A percentile compares a stretch with the other conserved stretches of the same genome.
phyloP scores from a whole-genome alignment of 331 rosid genomes.

The Prunus yedoensis region DNA sequence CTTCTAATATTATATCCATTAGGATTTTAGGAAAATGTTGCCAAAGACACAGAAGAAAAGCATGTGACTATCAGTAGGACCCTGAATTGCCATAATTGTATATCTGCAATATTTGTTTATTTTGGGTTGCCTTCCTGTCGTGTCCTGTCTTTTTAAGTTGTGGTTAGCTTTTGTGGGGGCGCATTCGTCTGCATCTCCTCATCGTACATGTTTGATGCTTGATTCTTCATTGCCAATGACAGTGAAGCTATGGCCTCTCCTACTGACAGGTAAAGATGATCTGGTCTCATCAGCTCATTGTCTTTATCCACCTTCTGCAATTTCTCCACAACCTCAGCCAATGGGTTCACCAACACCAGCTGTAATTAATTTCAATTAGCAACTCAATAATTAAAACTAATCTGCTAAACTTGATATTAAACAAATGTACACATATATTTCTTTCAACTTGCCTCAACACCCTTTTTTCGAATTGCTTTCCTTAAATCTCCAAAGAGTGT shows the following conservation, averaged over 20 bases:
- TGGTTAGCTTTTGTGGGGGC: not conserved
- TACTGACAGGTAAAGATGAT: constrained; percentile 63
- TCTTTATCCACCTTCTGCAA: constrained; percentile 51
- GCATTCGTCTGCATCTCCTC: constrained; percentile 13
- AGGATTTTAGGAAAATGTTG: not conserved
- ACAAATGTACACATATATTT: not conserved
- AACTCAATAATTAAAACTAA: too few species aligned
- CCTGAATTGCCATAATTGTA: too few species aligned
- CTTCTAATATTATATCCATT: not conserved
- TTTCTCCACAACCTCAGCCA: constrained; percentile 75
- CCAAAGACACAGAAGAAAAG: not conserved
- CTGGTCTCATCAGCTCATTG: constrained; percentile 35
- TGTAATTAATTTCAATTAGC: constrained; percentile 16
- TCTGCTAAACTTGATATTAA: too few species aligned
- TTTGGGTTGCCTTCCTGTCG: not conserved
- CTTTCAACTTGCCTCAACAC: constrained; percentile 48
- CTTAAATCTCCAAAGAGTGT: constrained; percentile 63
- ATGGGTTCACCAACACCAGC: constrained; percentile 89
- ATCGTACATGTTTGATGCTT: constrained; percentile 28
- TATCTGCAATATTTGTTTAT: not conserved
- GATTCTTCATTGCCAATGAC: constrained; percentile 44
- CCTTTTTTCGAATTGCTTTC: constrained; percentile 48
- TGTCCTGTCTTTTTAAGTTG: not conserved
- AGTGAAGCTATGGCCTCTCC: constrained; percentile 74
- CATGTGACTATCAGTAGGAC: too few species aligned